Base-by-base conservation (phyloP, 495 filamentous ascomycete species). In the Bathelium albidoporum region DNA sequence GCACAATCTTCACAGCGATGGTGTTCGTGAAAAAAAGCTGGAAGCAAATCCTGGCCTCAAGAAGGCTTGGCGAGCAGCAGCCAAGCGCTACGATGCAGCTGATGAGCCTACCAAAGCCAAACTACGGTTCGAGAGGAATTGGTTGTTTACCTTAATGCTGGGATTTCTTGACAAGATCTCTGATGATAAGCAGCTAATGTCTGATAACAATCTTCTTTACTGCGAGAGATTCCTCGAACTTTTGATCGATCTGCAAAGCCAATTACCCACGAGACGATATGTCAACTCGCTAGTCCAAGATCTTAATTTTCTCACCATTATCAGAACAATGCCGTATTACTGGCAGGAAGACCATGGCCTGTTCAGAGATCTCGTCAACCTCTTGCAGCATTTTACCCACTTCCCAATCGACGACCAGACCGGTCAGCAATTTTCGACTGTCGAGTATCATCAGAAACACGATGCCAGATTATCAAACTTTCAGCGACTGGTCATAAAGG, bases 211-310 rank as follows among this genome's bases (percentile, higher is more conserved):
- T 63, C 68, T 92, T 29, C 76, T 83, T 7, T 97, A 97, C 73
- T 96, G 92, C 71, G 93, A 97, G 75, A 82, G 92, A 20, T 94
- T 97, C 69, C 71, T 97, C 28, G 94, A 99, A 73, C 85, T 97
- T 28, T 76, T 97, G 64, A 87, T 88, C 2, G 94, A 99, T 72
- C 77, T 99, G 24, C 83, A 92, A 73, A 96, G 93, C 70, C 94
- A 99, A 71, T 79, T 97, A 45, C 94, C 94, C 20, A 99, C 94
- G 3, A 82, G 94, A 68, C 84, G 95, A 74, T 96, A 97, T 69
- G 89, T 95, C 70, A 97, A 96, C 73, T 86, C 89, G 1, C 79
- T 99, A 26, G 73, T 97, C n/a, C 86, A 89, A 69, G 95, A 99
- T 73, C 77, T 97, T 34, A 91, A 97, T 66, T 72, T 96, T n/a